Evolutionary conservation across 192 early-diverging fungal species (phyloP).

Genomic region (Podila verticillata): DNA sequence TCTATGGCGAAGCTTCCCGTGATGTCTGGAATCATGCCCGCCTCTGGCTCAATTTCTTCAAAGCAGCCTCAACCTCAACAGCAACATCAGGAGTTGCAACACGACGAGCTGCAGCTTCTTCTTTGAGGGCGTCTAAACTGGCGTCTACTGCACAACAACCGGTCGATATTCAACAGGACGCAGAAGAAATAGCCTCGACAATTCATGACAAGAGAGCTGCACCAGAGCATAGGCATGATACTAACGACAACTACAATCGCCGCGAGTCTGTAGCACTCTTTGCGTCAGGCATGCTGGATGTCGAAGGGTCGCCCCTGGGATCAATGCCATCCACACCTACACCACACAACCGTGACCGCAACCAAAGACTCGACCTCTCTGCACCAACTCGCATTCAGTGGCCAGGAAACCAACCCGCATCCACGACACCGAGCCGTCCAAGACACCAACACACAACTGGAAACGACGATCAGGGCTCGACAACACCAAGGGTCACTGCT

Average conservation of each 20-base stretch:
- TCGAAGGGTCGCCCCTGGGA: conserved; percentile 4
- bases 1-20: conserved; percentile 53
- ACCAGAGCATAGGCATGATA: not conserved
- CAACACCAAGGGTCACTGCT: conserved; percentile 19
- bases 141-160: too few species aligned
- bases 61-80: conserved; percentile 11
- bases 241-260: not conserved
- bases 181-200: not conserved
- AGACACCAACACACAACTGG: not conserved
- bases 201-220: not conserved
- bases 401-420: not conserved
- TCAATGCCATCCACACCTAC: conserved; percentile 41
- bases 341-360: conserved; percentile 3
- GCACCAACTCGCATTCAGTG: conserved; percentile 8
- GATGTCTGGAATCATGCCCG: conserved; percentile 58
- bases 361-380: not conserved
- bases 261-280: not conserved
- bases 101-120: not conserved
- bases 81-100: not conserved
- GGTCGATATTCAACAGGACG: not conserved
- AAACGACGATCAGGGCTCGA: conserved; percentile 10
- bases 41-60: conserved; percentile 43
- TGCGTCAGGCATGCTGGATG: not conserved
- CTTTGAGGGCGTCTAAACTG: too few species aligned
- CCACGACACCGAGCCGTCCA: conserved; percentile 13